These are phyloP conservation scores for Sarocladiaceae sp. DNA, from an alignment of 2,329 filamentous ascomycete genomes.

Conservation along the genomic window DNA sequence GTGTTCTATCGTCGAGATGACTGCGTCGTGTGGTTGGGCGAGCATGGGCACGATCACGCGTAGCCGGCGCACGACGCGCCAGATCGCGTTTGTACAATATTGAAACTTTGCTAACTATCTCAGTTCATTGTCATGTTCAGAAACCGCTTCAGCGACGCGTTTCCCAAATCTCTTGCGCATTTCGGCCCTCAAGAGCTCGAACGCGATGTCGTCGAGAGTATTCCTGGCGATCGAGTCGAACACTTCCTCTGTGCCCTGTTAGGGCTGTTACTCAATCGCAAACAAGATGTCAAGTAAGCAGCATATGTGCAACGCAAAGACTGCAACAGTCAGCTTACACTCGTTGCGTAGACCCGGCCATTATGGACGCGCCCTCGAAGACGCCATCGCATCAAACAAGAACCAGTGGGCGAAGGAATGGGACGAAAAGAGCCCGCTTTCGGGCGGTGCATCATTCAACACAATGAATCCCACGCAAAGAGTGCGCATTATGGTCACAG, in stretches of 20 bases:
- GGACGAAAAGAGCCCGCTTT: constrained; percentile 78
- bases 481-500: constrained; percentile 46
- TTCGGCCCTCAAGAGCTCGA: constrained; percentile 96
- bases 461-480: constrained; percentile 77
- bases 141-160: constrained; percentile 84
- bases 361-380: constrained; percentile 88
- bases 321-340: no score
- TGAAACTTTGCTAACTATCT: constrained; percentile 25
- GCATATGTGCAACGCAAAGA: no score
- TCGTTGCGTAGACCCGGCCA: constrained; percentile 78
- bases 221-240: constrained; percentile 82
- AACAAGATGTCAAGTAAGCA: constrained; percentile 96
- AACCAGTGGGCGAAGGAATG: constrained; percentile 84
- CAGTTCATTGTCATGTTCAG: constrained; percentile 99
- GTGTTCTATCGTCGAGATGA: constrained; percentile 33
- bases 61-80: constrained; percentile 30
- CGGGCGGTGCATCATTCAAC: constrained; percentile 75
- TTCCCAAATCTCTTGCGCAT: constrained; percentile 81
- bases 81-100: constrained; percentile 11
- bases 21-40: constrained; percentile 15
- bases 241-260: constrained; percentile 85
- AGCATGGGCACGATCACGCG: constrained; percentile 12
- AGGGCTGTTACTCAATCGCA: constrained; percentile 86
- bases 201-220: constrained; percentile 70
- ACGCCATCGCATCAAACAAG: constrained; percentile 81